These are phyloP conservation scores for Trichoderma harzianum DNA, from an alignment of 2,329 filamentous ascomycete genomes.

Conservation along the genomic window DNA sequence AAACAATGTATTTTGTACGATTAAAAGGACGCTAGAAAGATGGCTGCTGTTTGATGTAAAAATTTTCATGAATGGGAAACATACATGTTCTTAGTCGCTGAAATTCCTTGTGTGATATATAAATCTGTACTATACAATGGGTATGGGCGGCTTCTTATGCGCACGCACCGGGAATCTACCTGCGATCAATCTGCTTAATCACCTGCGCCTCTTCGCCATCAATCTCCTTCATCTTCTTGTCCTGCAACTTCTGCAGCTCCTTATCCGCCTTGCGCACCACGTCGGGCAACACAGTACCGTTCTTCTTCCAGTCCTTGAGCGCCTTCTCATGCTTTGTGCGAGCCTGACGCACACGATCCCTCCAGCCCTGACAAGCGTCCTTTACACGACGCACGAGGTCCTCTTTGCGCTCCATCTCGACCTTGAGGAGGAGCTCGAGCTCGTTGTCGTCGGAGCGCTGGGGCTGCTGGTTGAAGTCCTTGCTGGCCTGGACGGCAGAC, in stretches of 20 bases:
- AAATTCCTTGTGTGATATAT: conserved; percentile 20
- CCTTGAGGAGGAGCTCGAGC: conserved; percentile 53
- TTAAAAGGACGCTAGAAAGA: not conserved
- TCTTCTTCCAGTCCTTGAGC: conserved; percentile 49
- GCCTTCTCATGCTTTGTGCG: conserved; percentile 47
- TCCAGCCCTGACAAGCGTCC: conserved; percentile 49
- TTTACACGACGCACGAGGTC: conserved; percentile 43
- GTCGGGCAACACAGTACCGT: conserved; percentile 43
- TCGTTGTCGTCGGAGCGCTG: conserved; percentile 57
- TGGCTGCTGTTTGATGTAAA: not conserved
- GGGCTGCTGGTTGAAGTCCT: conserved; percentile 60
- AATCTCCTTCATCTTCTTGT: conserved; percentile 52
- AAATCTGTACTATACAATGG: not conserved
- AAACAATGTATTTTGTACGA: conserved; percentile 4
- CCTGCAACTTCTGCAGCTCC: conserved; percentile 48
- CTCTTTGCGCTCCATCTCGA: conserved; percentile 51
- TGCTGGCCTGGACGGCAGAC: conserved; percentile 50
- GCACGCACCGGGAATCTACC: not conserved
- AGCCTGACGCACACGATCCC: conserved; percentile 46
- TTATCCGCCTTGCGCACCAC: conserved; percentile 47
- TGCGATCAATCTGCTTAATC: conserved; percentile 39
- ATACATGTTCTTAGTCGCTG: not conserved
- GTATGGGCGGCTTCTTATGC: not conserved
- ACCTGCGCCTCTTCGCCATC: conserved; percentile 49
- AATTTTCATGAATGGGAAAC: conserved; percentile 20